phyloP scores from a whole-genome alignment of 441 rosid genomes.

The Erysimum cheiri region DNA sequence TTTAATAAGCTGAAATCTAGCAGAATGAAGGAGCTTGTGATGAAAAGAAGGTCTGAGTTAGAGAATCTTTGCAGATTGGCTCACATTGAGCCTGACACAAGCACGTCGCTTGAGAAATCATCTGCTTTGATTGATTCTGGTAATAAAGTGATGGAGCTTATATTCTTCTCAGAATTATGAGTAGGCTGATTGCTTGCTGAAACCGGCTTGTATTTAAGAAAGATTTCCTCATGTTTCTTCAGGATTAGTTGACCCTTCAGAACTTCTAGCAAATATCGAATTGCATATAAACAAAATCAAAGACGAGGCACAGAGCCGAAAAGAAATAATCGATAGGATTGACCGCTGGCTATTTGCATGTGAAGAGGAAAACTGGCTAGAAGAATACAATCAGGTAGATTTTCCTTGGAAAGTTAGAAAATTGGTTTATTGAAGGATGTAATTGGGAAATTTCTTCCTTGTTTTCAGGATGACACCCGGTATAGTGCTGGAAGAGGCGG shows the following conservation, averaged over 20 bases:
- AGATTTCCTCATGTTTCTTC: constrained; percentile 22
- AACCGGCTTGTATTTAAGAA: neutral
- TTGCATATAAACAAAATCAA: constrained; percentile 59
- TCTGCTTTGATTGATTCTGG: constrained; percentile 77
- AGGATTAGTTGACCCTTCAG: constrained; percentile 81
- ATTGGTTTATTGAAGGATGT: neutral
- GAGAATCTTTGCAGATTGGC: constrained; percentile 65
- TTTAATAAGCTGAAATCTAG: constrained; percentile 64
- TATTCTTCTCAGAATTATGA: neutral
- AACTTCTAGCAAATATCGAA: constrained; percentile 72
- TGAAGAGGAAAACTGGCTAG: constrained; percentile 83
- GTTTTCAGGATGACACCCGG: constrained; percentile 64
- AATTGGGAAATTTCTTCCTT: neutral
- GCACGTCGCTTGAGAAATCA: constrained; percentile 76
- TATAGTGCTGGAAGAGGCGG: constrained; percentile 77
- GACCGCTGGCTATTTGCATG: constrained; percentile 82
- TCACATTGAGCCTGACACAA: constrained; percentile 66
- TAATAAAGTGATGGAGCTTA: constrained; percentile 17
- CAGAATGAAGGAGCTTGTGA: constrained; percentile 78
- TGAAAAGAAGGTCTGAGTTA: constrained; percentile 70
- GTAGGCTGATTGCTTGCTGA: constrained; percentile 23
- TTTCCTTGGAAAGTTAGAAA: neutral
- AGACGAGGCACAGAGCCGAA: constrained; percentile 68
- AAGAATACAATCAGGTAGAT: constrained; percentile 64
- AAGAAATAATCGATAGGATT: constrained; percentile 75